Evolutionary conservation across 108 stramenopile species (phyloP).

Genomic region (Cylindrotheca fusiformis): DNA sequence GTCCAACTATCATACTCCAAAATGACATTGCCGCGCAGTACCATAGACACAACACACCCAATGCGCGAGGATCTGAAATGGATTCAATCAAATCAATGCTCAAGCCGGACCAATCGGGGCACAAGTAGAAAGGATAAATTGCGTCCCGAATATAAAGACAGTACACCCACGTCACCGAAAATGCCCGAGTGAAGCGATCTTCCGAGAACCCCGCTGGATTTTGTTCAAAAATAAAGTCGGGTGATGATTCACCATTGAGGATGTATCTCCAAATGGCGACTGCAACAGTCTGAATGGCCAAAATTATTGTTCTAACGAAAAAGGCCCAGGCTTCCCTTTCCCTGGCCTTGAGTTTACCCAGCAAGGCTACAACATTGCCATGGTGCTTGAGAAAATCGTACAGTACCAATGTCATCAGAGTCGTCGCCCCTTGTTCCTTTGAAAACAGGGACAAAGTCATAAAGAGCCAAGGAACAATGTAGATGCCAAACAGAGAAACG

Average conservation of each 20-base stretch:
- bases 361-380: conserved; percentile 22
- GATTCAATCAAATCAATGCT: conserved; percentile 41
- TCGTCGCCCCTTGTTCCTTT: conserved; percentile 58
- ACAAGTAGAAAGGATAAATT: conserved; percentile 35
- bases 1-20: conserved; percentile 32
- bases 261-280: conserved; percentile 35
- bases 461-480: conserved; percentile 43
- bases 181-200: conserved; percentile 51
- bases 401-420: conserved; percentile 39
- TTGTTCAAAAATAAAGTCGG: conserved; percentile 52
- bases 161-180: conserved; percentile 52
- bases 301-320: conserved; percentile 25
- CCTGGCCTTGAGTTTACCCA: conserved; percentile 7
- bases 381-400: conserved; percentile 50
- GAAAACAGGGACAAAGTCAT: conserved; percentile 51
- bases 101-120: conserved; percentile 48
- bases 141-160: conserved; percentile 50
- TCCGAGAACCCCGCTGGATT: conserved; percentile 62
- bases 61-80: conserved; percentile 28
- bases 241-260: conserved; percentile 52
- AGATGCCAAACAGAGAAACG: conserved; percentile 22
- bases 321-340: conserved; percentile 24
- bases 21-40: conserved; percentile 21
- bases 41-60: conserved; percentile 39
- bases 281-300: conserved; percentile 43